Conservation (phyloP, 2,329 filamentous ascomycete species). For the Apiospora koreana region DNA sequence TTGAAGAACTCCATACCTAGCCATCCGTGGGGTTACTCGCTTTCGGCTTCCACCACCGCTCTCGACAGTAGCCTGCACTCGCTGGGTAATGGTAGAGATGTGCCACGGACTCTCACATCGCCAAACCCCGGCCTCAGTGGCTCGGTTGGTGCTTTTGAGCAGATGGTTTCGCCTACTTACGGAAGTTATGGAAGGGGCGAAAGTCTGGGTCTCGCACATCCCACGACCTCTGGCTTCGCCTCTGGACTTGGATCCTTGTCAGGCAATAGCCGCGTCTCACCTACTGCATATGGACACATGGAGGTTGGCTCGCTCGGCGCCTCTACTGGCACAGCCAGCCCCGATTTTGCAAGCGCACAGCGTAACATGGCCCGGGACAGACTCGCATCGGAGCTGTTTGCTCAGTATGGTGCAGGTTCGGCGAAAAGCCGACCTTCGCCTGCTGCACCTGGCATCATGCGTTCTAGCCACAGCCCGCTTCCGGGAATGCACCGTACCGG, state of each 20-base stretch:
- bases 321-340: not conserved
- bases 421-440: not conserved
- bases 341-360: slow-evolving; percentile 10
- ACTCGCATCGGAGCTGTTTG: slow-evolving; percentile 13
- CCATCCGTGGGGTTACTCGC: slow-evolving; percentile 53
- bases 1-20: slow-evolving; percentile 37
- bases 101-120: slow-evolving; percentile 12
- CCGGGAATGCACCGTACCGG: not conserved
- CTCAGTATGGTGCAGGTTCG: slow-evolving; percentile 14
- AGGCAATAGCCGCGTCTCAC: not conserved
- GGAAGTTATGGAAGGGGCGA: not conserved
- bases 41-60: not conserved
- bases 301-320: not conserved
- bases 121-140: not conserved
- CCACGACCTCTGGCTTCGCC: slow-evolving; percentile 13
- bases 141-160: slow-evolving; percentile 23
- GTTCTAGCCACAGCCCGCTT: not conserved
- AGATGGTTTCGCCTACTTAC: slow-evolving; percentile 22
- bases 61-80: not conserved
- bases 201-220: slow-evolving; percentile 15
- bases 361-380: slow-evolving; percentile 15
- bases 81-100: slow-evolving; percentile 19
- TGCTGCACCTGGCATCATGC: not conserved
- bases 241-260: not conserved
- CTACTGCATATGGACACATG: not conserved